A percentile compares a stretch with the other conserved stretches of the same genome.
Conservation (phyloP, 1,284 basidiomycete species). For the Naganishia albida region DNA sequence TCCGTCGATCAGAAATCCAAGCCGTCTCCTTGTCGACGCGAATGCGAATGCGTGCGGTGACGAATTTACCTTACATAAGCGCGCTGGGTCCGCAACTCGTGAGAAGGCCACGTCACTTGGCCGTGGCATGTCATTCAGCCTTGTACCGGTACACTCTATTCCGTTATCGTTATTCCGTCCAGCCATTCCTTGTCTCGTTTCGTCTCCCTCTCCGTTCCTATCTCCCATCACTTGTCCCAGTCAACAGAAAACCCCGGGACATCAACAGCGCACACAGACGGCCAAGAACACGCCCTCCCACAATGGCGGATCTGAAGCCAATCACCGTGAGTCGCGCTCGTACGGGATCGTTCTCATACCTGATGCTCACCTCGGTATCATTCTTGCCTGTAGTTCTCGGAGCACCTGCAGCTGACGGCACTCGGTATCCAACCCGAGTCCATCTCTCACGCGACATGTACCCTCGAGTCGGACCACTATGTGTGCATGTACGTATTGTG, state of each 20-base stretch:
- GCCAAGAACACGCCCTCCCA: conserved; percentile 31
- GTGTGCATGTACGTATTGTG: conserved; percentile 66
- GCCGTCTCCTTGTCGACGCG: conserved; percentile 7
- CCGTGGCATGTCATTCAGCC: too few relatives aligned
- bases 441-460: conserved; percentile 95
- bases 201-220: not conserved
- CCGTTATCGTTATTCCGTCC: not conserved
- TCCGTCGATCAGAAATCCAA: not conserved
- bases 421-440: conserved; percentile 93
- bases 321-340: conserved; percentile 44
- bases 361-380: not conserved
- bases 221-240: not conserved
- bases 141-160: not conserved
- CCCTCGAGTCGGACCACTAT: conserved; percentile 94
- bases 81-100: not conserved
- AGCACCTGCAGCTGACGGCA: conserved; percentile 80
- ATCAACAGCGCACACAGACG: not conserved
- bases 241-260: not conserved
- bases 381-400: conserved; percentile 50
- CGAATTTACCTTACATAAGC: conserved; percentile 7
- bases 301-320: conserved; percentile 51
- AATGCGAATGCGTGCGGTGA: conserved; percentile 5
- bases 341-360: too few relatives aligned
- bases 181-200: not conserved
- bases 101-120: conserved; percentile 21